Evolutionary conservation across 2,329 filamentous ascomycete genomes (phyloP).

Genomic region (Periconia sp.): DNA sequence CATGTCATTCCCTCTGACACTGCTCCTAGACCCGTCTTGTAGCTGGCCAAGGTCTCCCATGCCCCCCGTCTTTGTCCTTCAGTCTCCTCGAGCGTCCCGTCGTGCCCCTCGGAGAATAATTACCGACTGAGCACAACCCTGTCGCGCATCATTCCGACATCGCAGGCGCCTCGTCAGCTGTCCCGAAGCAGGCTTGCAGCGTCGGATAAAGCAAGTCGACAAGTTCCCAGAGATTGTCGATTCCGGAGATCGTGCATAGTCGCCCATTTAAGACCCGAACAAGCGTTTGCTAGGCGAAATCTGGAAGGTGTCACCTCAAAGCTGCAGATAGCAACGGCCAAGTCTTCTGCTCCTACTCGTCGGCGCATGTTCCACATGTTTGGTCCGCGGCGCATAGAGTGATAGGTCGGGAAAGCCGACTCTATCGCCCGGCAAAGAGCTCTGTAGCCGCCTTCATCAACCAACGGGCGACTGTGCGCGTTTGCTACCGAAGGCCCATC

Average conservation of each 20-base stretch:
- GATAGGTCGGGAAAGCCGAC: constrained; percentile 1
- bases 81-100: too few species aligned
- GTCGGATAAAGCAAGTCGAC: constrained; percentile 1
- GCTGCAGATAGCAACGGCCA: constrained; percentile 21
- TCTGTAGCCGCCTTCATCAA: too few species aligned
- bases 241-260: not conserved
- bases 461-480: too few species aligned
- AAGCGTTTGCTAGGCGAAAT: constrained; percentile 27
- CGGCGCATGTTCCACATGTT: constrained; percentile 9
- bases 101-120: constrained; percentile 1
- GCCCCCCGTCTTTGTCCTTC: too few species aligned
- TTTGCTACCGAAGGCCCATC: too few species aligned
- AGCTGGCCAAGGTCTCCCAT: too few species aligned
- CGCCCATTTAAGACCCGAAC: not conserved
- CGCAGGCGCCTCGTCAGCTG: not conserved
- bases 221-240: constrained; percentile 4
- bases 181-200: not conserved
- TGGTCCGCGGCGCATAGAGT: constrained; percentile 1
- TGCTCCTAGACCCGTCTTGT: too few species aligned
- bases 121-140: constrained; percentile 1
- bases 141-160: constrained; percentile 5
- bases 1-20: too few species aligned
- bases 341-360: constrained; percentile 12
- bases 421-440: not conserved
- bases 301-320: constrained; percentile 37